These are phyloP conservation scores for Boletus rufocinnamomeus DNA, from an alignment of 768 basidiomycete species.

Conservation along the genomic window DNA sequence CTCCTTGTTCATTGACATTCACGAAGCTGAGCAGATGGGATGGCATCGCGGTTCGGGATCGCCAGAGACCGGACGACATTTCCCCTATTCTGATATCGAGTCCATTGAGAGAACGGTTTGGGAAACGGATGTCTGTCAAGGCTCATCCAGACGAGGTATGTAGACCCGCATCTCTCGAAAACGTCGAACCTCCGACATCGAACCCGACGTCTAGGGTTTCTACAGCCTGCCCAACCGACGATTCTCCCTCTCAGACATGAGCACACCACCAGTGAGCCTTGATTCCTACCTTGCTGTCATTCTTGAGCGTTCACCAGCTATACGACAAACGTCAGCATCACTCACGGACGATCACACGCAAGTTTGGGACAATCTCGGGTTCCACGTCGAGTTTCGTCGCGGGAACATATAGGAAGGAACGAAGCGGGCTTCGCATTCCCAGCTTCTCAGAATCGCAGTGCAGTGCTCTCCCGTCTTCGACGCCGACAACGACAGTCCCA, in stretches of 20 bases:
- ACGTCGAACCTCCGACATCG: background rate
- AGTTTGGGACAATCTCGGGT: conserved; percentile 32
- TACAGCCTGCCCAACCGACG: conserved; percentile 34
- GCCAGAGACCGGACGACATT: conserved; percentile 27
- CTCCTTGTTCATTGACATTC: background rate
- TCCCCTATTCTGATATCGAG: conserved; percentile 27
- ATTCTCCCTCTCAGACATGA: conserved; percentile 32
- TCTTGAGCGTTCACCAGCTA: background rate
- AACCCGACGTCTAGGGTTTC: conserved; percentile 18
- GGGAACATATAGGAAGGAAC: conserved; percentile 9
- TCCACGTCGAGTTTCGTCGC: conserved; percentile 12
- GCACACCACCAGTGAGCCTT: conserved; percentile 17
- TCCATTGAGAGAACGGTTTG: conserved; percentile 33
- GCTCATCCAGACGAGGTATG: conserved; percentile 31
- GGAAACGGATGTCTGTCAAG: conserved; percentile 30
- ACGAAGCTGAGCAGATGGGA: background rate
- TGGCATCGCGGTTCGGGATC: background rate
- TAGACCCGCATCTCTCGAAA: background rate
- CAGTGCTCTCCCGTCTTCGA: background rate
- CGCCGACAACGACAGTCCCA: background rate
- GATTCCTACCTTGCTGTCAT: background rate
- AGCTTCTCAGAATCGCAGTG: conserved; percentile 6
- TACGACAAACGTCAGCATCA: background rate
- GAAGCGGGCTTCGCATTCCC: conserved; percentile 16
- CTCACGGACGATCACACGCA: conserved; percentile 16